Percentiles rank a stretch among this genome's conserved stretches.
Conservation (phyloP, 495 filamentous ascomycete genomes). For the Podospora appendiculata region DNA sequence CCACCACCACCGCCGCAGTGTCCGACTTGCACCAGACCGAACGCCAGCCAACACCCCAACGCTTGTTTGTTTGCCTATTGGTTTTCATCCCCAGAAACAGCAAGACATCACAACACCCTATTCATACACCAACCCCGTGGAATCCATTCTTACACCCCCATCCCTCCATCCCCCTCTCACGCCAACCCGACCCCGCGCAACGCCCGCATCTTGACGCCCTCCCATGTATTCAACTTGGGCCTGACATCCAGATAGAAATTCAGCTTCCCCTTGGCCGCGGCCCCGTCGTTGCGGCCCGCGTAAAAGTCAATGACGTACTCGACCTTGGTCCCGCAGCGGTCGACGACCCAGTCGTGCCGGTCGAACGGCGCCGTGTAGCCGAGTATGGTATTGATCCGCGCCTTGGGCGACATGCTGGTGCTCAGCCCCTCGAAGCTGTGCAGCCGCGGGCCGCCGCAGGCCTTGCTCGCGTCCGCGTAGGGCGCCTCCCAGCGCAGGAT, state of each 20-base stretch:
- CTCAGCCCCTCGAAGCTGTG: constrained; percentile 76
- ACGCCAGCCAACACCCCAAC: too few relatives aligned
- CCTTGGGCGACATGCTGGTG: constrained; percentile 68
- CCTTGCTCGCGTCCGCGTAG: constrained; percentile 31
- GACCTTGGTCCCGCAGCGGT: constrained; percentile 78
- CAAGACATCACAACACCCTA: too few relatives aligned
- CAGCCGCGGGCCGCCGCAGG: constrained; percentile 75
- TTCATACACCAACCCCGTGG: too few relatives aligned
- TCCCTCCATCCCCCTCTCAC: constrained; percentile 10
- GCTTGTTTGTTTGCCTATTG: too few relatives aligned
- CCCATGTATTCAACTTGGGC: constrained; percentile 87
- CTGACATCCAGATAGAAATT: constrained; percentile 94
- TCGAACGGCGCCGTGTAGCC: constrained; percentile 92
- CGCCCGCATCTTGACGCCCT: constrained; percentile 81
- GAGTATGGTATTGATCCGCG: constrained; percentile 68
- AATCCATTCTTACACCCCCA: too few relatives aligned
- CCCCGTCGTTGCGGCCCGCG: constrained; percentile 53
- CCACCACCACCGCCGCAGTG: too few relatives aligned
- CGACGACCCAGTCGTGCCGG: constrained; percentile 94
- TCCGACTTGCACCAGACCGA: too few relatives aligned
- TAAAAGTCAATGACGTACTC: constrained; percentile 99
- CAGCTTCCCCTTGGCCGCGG: constrained; percentile 47
- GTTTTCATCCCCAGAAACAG: too few relatives aligned
- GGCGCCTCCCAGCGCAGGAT: constrained; percentile 78
- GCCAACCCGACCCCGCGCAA: constrained; percentile 54